phyloP scores from a whole-genome alignment of 768 basidiomycete genomes.

The Lentinus tigrinus region DNA sequence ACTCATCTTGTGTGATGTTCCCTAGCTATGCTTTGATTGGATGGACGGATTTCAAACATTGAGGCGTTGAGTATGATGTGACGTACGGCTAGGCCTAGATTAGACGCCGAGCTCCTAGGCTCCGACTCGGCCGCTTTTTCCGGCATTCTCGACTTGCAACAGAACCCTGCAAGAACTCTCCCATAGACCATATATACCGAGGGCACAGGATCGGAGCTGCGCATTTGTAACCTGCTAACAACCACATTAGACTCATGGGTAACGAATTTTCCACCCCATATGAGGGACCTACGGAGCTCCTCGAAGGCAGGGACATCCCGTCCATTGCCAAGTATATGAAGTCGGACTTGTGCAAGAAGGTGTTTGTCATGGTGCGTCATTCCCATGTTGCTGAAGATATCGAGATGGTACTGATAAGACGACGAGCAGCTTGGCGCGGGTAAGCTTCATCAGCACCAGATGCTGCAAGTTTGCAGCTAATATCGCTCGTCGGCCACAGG shows the following conservation, averaged over 20 bases:
- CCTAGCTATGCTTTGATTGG: background rate
- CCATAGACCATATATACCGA: background rate
- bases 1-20: background rate
- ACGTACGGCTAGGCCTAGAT: background rate
- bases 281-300: slow-evolving; percentile 25
- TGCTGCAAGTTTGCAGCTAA: background rate
- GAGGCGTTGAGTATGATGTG: background rate
- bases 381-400: background rate
- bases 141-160: background rate
- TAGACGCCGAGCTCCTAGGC: slow-evolving; percentile 2
- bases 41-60: too few relatives aligned
- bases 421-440: slow-evolving; percentile 62
- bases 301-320: slow-evolving; percentile 38
- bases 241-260: slow-evolving; percentile 6
- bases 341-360: slow-evolving; percentile 62
- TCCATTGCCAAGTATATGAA: slow-evolving; percentile 67
- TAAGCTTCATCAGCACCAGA: slow-evolving; percentile 29
- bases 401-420: background rate
- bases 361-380: slow-evolving; percentile 69
- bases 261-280: slow-evolving; percentile 14
- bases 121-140: background rate
- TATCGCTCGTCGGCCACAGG: slow-evolving; percentile 20
- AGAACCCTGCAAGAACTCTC: background rate
- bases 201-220: too few relatives aligned
- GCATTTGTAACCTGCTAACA: too few relatives aligned